Evolutionary conservation across 257 asterid genomes (phyloP), one percentile per base, ranked within the genome.

Genomic region (Solanum ossicruentum): DNA sequence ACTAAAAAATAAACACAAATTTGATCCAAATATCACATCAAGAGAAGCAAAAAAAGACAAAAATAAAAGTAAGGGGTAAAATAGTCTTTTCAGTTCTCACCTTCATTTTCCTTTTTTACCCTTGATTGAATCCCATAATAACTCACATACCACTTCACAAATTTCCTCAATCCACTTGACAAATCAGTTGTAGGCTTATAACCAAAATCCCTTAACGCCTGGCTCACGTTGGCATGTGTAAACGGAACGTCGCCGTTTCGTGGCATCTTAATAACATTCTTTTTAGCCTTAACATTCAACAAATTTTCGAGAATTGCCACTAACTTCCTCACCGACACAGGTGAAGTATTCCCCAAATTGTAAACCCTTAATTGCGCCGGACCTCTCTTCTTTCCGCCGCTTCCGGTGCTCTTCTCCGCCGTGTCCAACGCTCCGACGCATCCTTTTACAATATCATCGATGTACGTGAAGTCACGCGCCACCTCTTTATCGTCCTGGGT

Each of bases 401-500:
- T 92, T 0, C 99, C 99, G 84, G 98, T 96, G 89, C 99, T 96
- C 93, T 94, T 96, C 95, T 96, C 98, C 63, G 99, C 98, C 82
- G 99, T 93, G 90, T 96, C 99, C 6, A 96, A 87, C 10, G 98
- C 98, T 0, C 99, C 98, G 41, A 96, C 21, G 84, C 99, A 96
- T 0, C 99, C 99, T 21, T 91, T 93, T 12, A 93, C 99, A 3
- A 96, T 85, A 49, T 96, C 99, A 61, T 96, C 99, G 16, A 96
- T 94, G 94, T 92, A 96, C 41, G 99, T 96, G 93, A 96, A 96
- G 89, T 96, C 99, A 91, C 99, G 99, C 91, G 98, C 99, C 92
- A 96, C 99, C 89, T 94, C 99, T 75, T 91, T 93, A 10, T 89
- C 93, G 3, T 94, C 98, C 52, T 85, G 93, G 2, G 98, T 90